phyloP scores from a whole-genome alignment of 768 basidiomycete genomes.

The Boletus pseudo-olivaceus region DNA sequence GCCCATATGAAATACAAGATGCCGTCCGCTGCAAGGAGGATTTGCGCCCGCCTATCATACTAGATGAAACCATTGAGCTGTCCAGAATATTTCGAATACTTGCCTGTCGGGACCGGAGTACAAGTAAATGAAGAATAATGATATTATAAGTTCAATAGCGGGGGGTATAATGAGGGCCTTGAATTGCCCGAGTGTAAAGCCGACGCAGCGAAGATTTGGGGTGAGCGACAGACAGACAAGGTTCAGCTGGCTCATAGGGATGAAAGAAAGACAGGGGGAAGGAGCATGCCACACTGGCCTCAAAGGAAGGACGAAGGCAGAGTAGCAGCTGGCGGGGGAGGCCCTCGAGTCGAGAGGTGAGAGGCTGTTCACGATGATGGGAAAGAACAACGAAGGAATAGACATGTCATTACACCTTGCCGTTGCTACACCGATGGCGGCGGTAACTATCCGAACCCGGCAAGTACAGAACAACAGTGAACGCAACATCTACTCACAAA shows the following conservation, averaged over 20 bases:
- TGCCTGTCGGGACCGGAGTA: constrained; percentile 49
- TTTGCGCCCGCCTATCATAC: constrained; percentile 42
- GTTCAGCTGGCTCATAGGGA: constrained; percentile 39
- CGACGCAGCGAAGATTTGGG: constrained; percentile 67
- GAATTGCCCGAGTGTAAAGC: constrained; percentile 45
- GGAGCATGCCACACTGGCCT: constrained; percentile 34
- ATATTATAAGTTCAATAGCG: constrained; percentile 58
- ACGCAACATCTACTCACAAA: neutral
- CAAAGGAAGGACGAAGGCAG: constrained; percentile 40
- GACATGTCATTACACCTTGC: neutral
- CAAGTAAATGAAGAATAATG: constrained; percentile 47
- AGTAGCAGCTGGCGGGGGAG: constrained; percentile 37
- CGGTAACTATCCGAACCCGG: constrained; percentile 17
- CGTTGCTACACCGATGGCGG: constrained; percentile 20
- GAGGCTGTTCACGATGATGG: constrained; percentile 23
- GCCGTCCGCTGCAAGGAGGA: constrained; percentile 60
- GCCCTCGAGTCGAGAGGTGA: constrained; percentile 3
- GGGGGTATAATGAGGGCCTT: constrained; percentile 58
- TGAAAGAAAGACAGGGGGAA: constrained; percentile 16
- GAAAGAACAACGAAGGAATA: constrained; percentile 18
- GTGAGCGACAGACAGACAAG: constrained; percentile 66
- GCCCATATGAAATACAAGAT: constrained; percentile 57
- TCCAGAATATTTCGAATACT: constrained; percentile 21
- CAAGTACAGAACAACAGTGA: neutral
- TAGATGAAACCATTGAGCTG: neutral